Evolutionary conservation across 2,329 filamentous ascomycete genomes (phyloP), one percentile per base, ranked within the genome.

Genomic region (Aspergillus costaricaensis): DNA sequence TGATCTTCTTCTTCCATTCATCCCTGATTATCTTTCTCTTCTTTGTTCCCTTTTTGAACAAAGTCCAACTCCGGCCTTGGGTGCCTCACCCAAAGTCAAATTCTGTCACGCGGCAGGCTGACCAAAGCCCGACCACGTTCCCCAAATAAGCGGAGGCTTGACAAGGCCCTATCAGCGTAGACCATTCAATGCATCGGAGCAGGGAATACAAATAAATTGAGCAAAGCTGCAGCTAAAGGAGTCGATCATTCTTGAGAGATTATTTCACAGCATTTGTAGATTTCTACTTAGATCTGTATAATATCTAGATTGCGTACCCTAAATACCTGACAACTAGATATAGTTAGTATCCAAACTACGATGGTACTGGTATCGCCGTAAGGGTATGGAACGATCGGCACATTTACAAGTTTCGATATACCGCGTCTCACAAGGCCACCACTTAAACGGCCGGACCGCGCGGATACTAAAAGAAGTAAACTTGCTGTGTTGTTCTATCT

Each of bases 361-460:
- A n/a, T n/a, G n/a, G n/a, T n/a, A 56, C 54, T 54, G 39, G 41
- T 44, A 44, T 21, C 41, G 41, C 19, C 38, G 53, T 44, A 55
- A 44, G 23, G 25, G 57, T 62, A 62, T 56, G n/a, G 41, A 62
- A 59, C 55, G 39, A 21, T 52, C 53, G 36, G 53, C 57, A 38
- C 57, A 54, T 57, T 62, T 62, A 57, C 54, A 44, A 44, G 25
- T 36, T 55, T 62, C 41, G 56, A 54, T 53, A 57, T 61, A 61
- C 59, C 48, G 49, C 21, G 30, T 43, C 32, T 47, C 49, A 30
- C 32, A 36, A 36, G 32, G 32, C 44, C 21, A 23, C 21, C 25
- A 30, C 27, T 27, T 30, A 30, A 32, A 15, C 39, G 32, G 38
- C 44, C 36, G 17, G 19, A 41, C 43, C 32, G 54, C 54, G 48